phyloP scores from a whole-genome alignment of 2,329 filamentous ascomycete species.

The Paracoccidioides brasiliensis region DNA sequence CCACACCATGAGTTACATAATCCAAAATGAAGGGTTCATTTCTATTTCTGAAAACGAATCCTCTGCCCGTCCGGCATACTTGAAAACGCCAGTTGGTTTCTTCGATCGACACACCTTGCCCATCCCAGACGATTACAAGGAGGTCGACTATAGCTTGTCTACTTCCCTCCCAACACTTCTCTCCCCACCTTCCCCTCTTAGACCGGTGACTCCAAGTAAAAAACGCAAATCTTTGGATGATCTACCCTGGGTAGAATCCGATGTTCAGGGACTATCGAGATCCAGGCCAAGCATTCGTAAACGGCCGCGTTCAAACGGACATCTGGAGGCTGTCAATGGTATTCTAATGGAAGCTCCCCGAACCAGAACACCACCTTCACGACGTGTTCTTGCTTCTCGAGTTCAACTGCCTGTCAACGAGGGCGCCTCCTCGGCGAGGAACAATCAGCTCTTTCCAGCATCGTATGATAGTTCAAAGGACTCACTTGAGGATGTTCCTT shows the following conservation, averaged over 20 bases:
- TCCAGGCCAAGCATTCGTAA: neutral
- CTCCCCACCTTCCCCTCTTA: neutral
- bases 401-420: neutral
- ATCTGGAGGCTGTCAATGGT: neutral
- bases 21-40: constrained; percentile 42
- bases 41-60: constrained; percentile 24
- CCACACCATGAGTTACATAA: constrained; percentile 44
- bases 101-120: constrained; percentile 28
- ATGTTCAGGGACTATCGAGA: neutral
- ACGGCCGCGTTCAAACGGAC: neutral
- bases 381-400: neutral
- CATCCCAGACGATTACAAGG: constrained; percentile 19
- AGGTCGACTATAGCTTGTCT: neutral
- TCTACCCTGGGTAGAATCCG: constrained; percentile 1
- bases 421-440: neutral
- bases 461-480: neutral
- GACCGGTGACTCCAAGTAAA: constrained; percentile 6
- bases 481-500: neutral
- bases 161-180: neutral
- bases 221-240: constrained; percentile 5
- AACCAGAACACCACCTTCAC: neutral
- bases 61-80: constrained; percentile 15
- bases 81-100: constrained; percentile 21
- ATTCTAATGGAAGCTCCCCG: neutral
- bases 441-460: neutral